These are phyloP conservation scores for Salix dunnii DNA, from an alignment of 345 rosid species.

Conservation along the genomic window DNA sequence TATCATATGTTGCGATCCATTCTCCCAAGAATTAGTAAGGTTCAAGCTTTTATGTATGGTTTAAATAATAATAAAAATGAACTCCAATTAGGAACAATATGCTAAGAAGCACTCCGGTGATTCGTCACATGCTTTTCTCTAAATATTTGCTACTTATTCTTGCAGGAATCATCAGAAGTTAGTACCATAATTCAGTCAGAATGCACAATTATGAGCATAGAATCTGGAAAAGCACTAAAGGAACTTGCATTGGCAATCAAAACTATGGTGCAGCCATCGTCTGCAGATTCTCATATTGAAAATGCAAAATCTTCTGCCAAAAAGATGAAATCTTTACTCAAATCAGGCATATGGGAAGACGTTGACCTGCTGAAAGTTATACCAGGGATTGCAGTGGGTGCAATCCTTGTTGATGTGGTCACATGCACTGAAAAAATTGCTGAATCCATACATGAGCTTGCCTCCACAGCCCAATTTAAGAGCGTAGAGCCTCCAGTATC, in stretches of 20 bases:
- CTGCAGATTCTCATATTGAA: constrained; percentile 33
- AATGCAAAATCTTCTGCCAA: constrained; percentile 32
- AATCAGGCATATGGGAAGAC: constrained; percentile 40
- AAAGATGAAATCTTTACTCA: constrained; percentile 38
- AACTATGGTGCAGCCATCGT: constrained; percentile 41
- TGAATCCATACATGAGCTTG: constrained; percentile 46
- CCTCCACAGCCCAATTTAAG: constrained; percentile 42
- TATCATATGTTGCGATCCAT: too few relatives aligned
- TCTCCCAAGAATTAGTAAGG: too few relatives aligned
- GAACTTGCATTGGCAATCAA: constrained; percentile 43
- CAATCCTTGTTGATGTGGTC: constrained; percentile 47
- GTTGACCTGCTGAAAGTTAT: constrained; percentile 31
- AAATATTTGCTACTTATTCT: background rate
- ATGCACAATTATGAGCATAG: constrained; percentile 43
- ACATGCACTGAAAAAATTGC: constrained; percentile 42
- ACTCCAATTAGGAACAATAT: too few relatives aligned
- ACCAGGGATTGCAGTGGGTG: constrained; percentile 40
- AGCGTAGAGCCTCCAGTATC: constrained; percentile 15
- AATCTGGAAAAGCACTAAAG: constrained; percentile 46
- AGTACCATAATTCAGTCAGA: constrained; percentile 30
- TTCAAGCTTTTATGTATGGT: too few relatives aligned
- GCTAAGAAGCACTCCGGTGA: too few relatives aligned
- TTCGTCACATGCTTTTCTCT: too few relatives aligned
- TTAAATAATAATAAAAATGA: too few relatives aligned
- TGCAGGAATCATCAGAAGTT: constrained; percentile 42